These are phyloP conservation scores for Endoconidiophora polonica DNA, from an alignment of 2,329 filamentous ascomycete species.

Conservation along the genomic window DNA sequence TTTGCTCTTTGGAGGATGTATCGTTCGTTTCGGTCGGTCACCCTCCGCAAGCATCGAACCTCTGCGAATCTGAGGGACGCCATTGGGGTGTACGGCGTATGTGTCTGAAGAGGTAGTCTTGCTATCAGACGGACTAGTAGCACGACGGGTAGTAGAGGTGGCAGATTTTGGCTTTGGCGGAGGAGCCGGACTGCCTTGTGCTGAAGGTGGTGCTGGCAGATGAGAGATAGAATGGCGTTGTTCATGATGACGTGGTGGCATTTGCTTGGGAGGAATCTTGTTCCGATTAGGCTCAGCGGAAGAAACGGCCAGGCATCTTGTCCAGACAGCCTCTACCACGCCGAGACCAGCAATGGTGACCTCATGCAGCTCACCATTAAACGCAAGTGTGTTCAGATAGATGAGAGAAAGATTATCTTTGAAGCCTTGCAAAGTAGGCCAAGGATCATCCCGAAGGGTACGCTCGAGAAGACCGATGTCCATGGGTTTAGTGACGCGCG, in stretches of 20 bases:
- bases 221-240: slow-evolving; percentile 23
- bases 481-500: slow-evolving; percentile 59
- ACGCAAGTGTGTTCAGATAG: slow-evolving; percentile 58
- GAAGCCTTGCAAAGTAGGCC: slow-evolving; percentile 54
- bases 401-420: slow-evolving; percentile 61
- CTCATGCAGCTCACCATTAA: slow-evolving; percentile 66
- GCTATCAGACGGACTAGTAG: slow-evolving; percentile 25
- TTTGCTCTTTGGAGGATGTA: slow-evolving; percentile 77
- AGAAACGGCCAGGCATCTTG: slow-evolving; percentile 27
- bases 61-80: slow-evolving; percentile 66
- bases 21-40: slow-evolving; percentile 75
- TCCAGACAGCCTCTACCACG: slow-evolving; percentile 40
- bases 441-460: slow-evolving; percentile 54
- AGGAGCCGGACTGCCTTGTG: slow-evolving; percentile 4
- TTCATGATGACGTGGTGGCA: slow-evolving; percentile 29
- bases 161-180: slow-evolving; percentile 24
- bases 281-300: slow-evolving; percentile 33
- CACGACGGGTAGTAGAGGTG: slow-evolving; percentile 16
- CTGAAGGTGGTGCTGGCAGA: slow-evolving; percentile 13
- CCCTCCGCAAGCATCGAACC: slow-evolving; percentile 65
- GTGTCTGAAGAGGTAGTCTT: slow-evolving; percentile 31
- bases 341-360: slow-evolving; percentile 42
- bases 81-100: slow-evolving; percentile 63
- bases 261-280: slow-evolving; percentile 35
- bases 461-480: slow-evolving; percentile 71